Evolutionary conservation across 139 green algal species (phyloP).

Genomic region (Coccomyxa sp.): DNA sequence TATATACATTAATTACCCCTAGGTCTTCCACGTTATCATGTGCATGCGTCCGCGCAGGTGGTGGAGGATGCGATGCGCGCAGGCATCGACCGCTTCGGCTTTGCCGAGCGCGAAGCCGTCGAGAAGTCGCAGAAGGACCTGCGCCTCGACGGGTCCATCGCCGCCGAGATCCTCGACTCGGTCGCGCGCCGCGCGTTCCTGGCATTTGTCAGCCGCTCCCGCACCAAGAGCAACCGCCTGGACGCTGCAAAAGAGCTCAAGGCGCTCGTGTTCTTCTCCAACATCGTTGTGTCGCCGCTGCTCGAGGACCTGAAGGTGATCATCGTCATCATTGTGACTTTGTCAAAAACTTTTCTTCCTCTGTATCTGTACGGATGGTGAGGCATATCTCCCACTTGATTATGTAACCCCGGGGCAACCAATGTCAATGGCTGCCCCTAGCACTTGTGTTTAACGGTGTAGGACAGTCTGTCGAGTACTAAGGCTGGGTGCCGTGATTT

Average conservation of each 20-base stretch:
- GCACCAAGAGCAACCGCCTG: conserved; percentile 51
- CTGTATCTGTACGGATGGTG: too few relatives aligned
- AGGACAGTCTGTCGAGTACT: too few relatives aligned
- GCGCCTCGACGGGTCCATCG: conserved; percentile 53
- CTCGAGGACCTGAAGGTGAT: conserved; percentile 68
- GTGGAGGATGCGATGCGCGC: conserved; percentile 34
- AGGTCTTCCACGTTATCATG: too few relatives aligned
- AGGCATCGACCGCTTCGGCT: conserved; percentile 58
- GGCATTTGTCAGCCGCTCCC: conserved; percentile 53
- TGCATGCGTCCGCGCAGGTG: conserved; percentile 5
- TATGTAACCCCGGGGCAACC: too few relatives aligned
- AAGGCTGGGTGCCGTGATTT: background rate
- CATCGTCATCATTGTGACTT: background rate
- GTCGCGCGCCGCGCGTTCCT: conserved; percentile 7
- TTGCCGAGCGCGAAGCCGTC: conserved; percentile 54
- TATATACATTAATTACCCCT: too few relatives aligned
- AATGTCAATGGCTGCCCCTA: too few relatives aligned
- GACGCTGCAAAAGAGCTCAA: conserved; percentile 81
- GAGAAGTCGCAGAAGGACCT: conserved; percentile 61
- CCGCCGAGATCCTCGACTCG: conserved; percentile 29
- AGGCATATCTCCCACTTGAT: too few relatives aligned
- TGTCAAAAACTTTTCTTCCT: too few relatives aligned
- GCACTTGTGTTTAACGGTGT: too few relatives aligned
- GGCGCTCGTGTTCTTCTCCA: conserved; percentile 93
- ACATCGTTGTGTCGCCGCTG: conserved; percentile 80